A percentile compares a stretch with the other conserved stretches of the same genome.
Evolutionary conservation across 2,329 filamentous ascomycete genomes (phyloP).

Genomic region (Kalmusia sp.): DNA sequence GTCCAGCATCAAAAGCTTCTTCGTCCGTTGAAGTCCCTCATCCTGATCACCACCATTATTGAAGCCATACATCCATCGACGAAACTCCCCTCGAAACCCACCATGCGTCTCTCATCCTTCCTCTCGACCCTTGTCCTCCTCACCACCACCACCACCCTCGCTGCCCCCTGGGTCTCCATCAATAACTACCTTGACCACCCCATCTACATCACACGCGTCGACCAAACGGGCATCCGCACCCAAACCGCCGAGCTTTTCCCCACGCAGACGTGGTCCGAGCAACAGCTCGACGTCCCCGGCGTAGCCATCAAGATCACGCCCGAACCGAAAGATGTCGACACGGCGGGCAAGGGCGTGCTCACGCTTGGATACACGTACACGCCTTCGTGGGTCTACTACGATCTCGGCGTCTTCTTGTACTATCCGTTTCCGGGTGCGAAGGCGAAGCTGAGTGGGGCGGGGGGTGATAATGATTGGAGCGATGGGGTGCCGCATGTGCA

Average conservation of each 20-base stretch:
- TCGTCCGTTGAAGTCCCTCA: neutral
- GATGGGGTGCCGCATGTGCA: neutral
- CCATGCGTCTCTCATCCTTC: conserved; percentile 26
- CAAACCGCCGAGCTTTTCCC: conserved; percentile 12
- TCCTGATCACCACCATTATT: neutral
- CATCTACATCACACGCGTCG: conserved; percentile 31
- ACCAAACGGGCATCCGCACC: conserved; percentile 1
- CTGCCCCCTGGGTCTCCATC: conserved; percentile 16
- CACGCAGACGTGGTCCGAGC: conserved; percentile 14
- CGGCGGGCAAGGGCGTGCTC: conserved; percentile 23
- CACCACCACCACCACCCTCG: conserved; percentile 19
- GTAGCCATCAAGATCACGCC: conserved; percentile 34
- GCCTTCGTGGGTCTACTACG: conserved; percentile 29
- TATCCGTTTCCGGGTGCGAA: conserved; percentile 29
- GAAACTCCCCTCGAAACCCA: conserved; percentile 7
- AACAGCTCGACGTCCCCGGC: conserved; percentile 19
- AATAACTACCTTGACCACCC: conserved; percentile 34
- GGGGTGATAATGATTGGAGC: conserved; percentile 16
- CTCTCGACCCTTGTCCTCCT: conserved; percentile 21
- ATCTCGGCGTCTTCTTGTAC: conserved; percentile 24
- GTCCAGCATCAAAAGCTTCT: neutral
- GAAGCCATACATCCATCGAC: neutral
- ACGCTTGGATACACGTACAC: conserved; percentile 31
- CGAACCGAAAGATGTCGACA: conserved; percentile 18
- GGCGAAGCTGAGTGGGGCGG: conserved; percentile 19